Conservation (phyloP, 352 stramenopile species). For the Pythium monospermum region DNA sequence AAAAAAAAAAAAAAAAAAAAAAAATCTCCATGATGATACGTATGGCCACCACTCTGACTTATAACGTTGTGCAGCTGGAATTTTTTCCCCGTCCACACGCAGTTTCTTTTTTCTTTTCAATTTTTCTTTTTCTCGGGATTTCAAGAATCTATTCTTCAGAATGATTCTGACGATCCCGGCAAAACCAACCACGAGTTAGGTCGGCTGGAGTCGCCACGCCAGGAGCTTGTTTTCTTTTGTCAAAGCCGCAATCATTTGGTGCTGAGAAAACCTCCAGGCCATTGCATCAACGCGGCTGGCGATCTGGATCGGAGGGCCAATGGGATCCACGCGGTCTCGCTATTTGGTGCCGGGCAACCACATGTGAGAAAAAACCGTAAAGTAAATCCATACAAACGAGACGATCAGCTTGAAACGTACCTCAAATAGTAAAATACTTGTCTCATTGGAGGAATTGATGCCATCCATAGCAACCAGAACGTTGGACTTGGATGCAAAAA, state of each 20-base stretch:
- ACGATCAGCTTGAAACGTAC: no score
- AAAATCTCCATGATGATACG: no score
- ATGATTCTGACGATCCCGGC: no score
- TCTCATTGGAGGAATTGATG: neutral
- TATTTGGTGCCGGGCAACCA: neutral
- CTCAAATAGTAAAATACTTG: no score
- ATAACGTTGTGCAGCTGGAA: no score
- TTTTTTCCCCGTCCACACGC: no score
- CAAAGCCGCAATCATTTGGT: neutral
- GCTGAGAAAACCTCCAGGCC: slow-evolving; percentile 4
- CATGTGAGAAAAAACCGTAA: neutral
- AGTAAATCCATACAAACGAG: neutral
- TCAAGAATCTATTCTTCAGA: slow-evolving; percentile 5
- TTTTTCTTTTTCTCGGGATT: no score
- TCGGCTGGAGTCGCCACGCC: slow-evolving; percentile 6
- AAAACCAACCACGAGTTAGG: neutral
- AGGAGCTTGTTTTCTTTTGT: neutral
- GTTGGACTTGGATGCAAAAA: neutral
- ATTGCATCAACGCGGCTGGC: neutral
- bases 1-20: no score
- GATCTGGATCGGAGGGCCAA: neutral
- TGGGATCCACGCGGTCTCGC: neutral
- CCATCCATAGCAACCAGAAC: neutral
- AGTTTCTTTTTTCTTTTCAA: no score
- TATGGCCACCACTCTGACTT: no score